phyloP scores from a whole-genome alignment of 108 stramenopile species.

The Mediolabrus comicus region DNA sequence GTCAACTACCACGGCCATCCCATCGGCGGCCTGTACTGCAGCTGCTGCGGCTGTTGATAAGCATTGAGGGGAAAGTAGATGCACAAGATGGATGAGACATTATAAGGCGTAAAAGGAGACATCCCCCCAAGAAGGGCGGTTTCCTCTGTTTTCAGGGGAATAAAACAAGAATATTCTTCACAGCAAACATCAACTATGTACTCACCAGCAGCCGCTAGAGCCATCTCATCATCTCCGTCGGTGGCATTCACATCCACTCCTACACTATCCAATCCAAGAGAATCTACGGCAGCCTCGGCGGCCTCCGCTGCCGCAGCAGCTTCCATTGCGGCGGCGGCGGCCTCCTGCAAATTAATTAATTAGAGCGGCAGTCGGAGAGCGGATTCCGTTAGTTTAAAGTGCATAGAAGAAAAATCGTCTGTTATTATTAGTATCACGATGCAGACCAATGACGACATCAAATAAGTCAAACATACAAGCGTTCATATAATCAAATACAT shows the following conservation, averaged over 20 bases:
- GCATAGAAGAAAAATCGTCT: too few relatives aligned
- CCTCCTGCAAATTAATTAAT: neutral
- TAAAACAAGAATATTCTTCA: neutral
- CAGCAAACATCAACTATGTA: neutral
- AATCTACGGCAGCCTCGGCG: constrained; percentile 38
- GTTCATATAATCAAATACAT: too few relatives aligned
- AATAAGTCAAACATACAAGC: too few relatives aligned
- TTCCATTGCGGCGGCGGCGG: constrained; percentile 1
- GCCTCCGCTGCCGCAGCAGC: constrained; percentile 16
- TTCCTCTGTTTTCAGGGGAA: too few relatives aligned
- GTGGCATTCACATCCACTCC: constrained; percentile 1
- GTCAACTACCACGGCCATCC: constrained; percentile 41
- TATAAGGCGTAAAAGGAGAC: neutral
- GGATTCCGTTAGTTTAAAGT: too few relatives aligned
- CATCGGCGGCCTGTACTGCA: constrained; percentile 39
- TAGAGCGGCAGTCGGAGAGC: too few relatives aligned
- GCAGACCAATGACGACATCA: neutral
- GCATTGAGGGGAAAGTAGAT: neutral
- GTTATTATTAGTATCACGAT: neutral
- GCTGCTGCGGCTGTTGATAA: constrained; percentile 8
- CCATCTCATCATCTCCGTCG: constrained; percentile 16
- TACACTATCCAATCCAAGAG: constrained; percentile 2
- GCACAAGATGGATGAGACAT: neutral
- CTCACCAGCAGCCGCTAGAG: constrained; percentile 26
- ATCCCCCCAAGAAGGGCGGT: too few relatives aligned